phyloP scores from a whole-genome alignment of 2,329 filamentous ascomycete species.

The Zasmidium angulare region DNA sequence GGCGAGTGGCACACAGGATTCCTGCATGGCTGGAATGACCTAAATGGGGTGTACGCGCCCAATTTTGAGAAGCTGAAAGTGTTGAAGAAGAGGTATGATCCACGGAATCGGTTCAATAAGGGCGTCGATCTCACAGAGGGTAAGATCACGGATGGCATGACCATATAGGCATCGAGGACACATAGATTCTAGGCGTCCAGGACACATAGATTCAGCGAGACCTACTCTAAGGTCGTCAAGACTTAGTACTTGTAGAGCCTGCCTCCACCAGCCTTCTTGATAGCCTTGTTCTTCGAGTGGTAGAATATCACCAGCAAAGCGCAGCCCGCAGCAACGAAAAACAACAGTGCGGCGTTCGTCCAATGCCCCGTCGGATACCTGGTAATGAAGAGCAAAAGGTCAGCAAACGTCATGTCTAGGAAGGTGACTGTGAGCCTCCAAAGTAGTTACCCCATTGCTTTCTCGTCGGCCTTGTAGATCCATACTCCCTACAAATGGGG shows the following conservation, averaged over 20 bases:
- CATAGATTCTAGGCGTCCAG: too few species aligned
- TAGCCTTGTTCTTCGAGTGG: constrained; percentile 44
- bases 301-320: constrained; percentile 59
- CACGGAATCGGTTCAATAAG: constrained; percentile 49
- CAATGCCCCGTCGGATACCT: constrained; percentile 71
- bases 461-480: constrained; percentile 69
- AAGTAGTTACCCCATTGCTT: constrained; percentile 57
- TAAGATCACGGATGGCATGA: background rate
- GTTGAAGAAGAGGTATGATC: constrained; percentile 50
- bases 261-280: constrained; percentile 10
- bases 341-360: constrained; percentile 61
- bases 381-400: too few species aligned
- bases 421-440: too few species aligned
- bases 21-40: background rate
- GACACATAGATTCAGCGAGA: too few species aligned
- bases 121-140: background rate
- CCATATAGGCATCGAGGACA: too few species aligned
- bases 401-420: too few species aligned
- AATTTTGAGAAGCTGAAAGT: constrained; percentile 43
- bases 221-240: too few species aligned
- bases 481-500: too few species aligned
- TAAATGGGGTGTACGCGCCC: constrained; percentile 30
- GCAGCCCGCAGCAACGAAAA: constrained; percentile 59
- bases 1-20: background rate
- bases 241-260: background rate